These are phyloP conservation scores for Suillus subalutaceus DNA, from an alignment of 768 basidiomycete genomes.

Conservation along the genomic window DNA sequence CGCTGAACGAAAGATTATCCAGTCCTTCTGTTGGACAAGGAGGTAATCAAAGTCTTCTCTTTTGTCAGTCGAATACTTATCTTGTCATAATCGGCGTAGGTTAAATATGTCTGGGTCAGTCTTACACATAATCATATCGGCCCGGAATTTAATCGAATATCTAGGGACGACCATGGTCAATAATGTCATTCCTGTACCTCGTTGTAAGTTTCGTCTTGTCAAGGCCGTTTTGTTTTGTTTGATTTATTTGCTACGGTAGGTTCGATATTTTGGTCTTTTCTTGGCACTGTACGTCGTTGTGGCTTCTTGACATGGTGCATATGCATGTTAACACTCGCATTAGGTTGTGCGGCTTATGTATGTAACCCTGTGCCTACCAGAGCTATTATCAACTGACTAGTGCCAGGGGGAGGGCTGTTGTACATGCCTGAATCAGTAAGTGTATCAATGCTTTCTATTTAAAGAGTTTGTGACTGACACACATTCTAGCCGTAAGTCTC, in stretches of 20 bases:
- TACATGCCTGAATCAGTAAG: conserved; percentile 2
- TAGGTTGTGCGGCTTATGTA: conserved; percentile 1
- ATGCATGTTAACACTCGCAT: neutral
- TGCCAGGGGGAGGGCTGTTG: neutral
- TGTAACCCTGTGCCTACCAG: neutral
- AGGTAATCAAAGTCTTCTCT: neutral
- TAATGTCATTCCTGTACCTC: conserved; percentile 2
- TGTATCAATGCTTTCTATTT: neutral
- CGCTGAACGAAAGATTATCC: neutral
- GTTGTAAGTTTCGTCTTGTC: neutral
- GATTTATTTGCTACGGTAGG: neutral
- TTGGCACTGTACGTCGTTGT: neutral
- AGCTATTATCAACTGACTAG: neutral
- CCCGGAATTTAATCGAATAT: neutral
- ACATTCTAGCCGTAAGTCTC: neutral
- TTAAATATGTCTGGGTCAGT: conserved; percentile 2
- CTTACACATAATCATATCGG: neutral
- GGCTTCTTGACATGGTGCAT: neutral
- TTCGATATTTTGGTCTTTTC: conserved; percentile 5
- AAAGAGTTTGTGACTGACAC: too few relatives aligned
- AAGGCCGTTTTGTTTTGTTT: neutral
- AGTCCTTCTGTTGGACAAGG: conserved; percentile 2
- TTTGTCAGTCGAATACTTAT: neutral
- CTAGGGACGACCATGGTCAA: neutral
- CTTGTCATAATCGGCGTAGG: neutral